Evolutionary conservation across 2,329 filamentous ascomycete genomes (phyloP).

Genomic region (Fusarium pilosicola): DNA sequence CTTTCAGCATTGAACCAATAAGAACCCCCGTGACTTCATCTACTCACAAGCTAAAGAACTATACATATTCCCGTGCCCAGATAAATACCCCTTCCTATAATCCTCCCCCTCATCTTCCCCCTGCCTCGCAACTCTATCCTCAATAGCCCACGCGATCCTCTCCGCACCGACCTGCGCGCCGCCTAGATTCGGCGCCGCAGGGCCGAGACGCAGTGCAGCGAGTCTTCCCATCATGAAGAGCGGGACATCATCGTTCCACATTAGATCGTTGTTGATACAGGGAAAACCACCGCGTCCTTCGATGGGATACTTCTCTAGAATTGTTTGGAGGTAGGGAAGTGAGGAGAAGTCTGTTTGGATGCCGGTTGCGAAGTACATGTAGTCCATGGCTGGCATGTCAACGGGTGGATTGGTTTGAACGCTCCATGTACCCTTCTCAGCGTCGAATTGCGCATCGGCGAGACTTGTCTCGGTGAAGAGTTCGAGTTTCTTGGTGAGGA

Average conservation of each 20-base stretch:
- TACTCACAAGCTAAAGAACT: constrained; percentile 43
- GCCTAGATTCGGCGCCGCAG: constrained; percentile 77
- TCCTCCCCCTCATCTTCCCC: constrained; percentile 28
- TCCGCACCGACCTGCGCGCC: constrained; percentile 79
- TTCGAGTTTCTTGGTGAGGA: constrained; percentile 60
- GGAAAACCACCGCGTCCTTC: constrained; percentile 73
- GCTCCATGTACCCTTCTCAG: constrained; percentile 47
- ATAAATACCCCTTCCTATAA: constrained; percentile 44
- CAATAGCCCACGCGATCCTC: constrained; percentile 75
- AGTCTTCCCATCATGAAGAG: constrained; percentile 76
- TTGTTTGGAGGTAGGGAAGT: constrained; percentile 69
- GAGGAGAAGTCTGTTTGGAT: constrained; percentile 70
- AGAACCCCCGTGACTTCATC: not conserved
- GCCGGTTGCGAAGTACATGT: constrained; percentile 81
- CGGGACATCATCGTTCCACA: constrained; percentile 78
- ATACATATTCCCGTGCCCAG: constrained; percentile 52
- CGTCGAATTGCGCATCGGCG: constrained; percentile 60
- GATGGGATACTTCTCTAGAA: constrained; percentile 70
- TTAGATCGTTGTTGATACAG: constrained; percentile 78
- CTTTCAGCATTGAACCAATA: not conserved
- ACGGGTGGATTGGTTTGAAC: constrained; percentile 65
- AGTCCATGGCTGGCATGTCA: constrained; percentile 68
- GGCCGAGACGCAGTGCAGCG: constrained; percentile 74
- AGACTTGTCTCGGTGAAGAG: constrained; percentile 69
- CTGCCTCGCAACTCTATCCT: constrained; percentile 58